These are phyloP conservation scores for Phytophthora cryptogea DNA, from an alignment of 352 stramenopile genomes.

Conservation along the genomic window DNA sequence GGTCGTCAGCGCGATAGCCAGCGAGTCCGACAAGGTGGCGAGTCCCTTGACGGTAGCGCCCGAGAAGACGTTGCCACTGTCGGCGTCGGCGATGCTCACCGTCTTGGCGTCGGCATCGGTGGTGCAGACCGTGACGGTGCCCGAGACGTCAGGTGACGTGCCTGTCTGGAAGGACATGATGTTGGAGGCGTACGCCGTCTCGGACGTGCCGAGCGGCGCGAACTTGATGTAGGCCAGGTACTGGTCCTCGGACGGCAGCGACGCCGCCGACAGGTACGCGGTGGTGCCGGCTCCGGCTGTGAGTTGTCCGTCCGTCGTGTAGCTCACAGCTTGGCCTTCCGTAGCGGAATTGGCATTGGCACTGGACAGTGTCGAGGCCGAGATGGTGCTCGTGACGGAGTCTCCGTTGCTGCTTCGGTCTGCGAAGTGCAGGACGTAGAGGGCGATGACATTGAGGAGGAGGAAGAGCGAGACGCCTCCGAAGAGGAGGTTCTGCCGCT, in stretches of 20 bases:
- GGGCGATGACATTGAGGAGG: constrained; percentile 80
- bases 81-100: constrained; percentile 43
- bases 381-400: constrained; percentile 46
- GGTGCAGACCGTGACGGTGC: constrained; percentile 59
- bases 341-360: constrained; percentile 24
- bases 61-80: constrained; percentile 53
- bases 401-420: constrained; percentile 47
- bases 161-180: constrained; percentile 67
- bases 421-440: constrained; percentile 84
- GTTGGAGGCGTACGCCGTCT: constrained; percentile 51
- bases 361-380: constrained; percentile 36
- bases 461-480: constrained; percentile 55
- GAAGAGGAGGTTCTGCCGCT: constrained; percentile 43
- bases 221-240: constrained; percentile 64
- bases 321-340: constrained; percentile 69
- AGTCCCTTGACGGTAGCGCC: constrained; percentile 63
- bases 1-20: constrained; percentile 56
- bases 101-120: constrained; percentile 51
- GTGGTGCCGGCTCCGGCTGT: constrained; percentile 67
- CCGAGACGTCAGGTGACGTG: constrained; percentile 38
- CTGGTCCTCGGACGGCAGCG: constrained; percentile 53
- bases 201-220: constrained; percentile 50
- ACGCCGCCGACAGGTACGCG: constrained; percentile 59
- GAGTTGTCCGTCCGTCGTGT: constrained; percentile 52
- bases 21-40: constrained; percentile 63